Evolutionary conservation across 345 rosid species (phyloP), one percentile per base, ranked within the genome.

Genomic region (Salix caprea): DNA sequence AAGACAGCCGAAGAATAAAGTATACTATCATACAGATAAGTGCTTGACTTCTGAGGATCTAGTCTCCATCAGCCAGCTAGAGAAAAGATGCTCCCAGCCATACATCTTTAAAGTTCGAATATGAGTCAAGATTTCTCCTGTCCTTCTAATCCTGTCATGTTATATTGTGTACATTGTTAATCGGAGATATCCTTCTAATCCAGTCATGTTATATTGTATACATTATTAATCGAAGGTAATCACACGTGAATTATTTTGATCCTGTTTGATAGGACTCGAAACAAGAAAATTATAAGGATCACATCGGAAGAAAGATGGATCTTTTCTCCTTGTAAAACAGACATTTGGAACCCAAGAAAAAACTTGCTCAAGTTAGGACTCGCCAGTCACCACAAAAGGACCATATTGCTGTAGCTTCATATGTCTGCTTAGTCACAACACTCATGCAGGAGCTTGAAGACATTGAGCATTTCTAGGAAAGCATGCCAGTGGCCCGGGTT

Each of bases 101-200:
- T 91, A 92, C 97, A 92, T 91, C 86, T 92, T 94, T 62, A 94
- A 80, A 80, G 95, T 92, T 50, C 91, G 93, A 66, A 94, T 88
- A 85, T 94, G 86, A 7, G 93, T 80, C 85, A 91, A 82, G 85
- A 92, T 88, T 87, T 94, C 97, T 67, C 93, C 98, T 28, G 97
- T 91, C 82, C 86, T 90, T 72, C 97, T 91, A 79, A 94, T 90
- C 92, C 97, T 94, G 86, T 77, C 70, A 72, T 70, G 73, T 77
- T 34, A 56, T 81, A 44, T 72, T 42, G 37, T 69, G 68, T 77
- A 80, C 46, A 40, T 40, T 40, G 4, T 40, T 40, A 40, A 40
- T 66, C 39, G 48, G 69, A 78, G n/a, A 40, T 9, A 40, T 91
- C 82, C 86, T 90, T 73, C 97, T 90, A 79, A 94, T 90, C 92